Evolutionary conservation across 768 basidiomycete genomes (phyloP).

Genomic region (Neoboletus brunneissimus): DNA sequence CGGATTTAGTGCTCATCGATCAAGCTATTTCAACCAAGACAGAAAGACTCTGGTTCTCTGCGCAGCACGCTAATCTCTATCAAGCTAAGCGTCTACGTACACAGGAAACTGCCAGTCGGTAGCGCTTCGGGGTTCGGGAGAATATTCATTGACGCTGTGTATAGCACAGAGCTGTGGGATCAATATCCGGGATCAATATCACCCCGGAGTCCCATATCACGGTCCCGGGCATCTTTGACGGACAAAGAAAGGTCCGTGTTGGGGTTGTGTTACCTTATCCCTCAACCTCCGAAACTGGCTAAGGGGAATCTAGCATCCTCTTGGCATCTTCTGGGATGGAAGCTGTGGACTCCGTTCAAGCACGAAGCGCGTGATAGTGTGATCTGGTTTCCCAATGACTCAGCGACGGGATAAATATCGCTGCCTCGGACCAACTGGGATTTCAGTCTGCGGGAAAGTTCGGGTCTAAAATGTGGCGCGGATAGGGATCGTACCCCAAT

Average conservation of each 20-base stretch:
- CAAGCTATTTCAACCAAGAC: conserved; percentile 33
- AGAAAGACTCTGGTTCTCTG: conserved; percentile 37
- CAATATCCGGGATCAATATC: conserved; percentile 25
- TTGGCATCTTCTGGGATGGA: conserved; percentile 23
- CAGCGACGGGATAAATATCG: conserved; percentile 13
- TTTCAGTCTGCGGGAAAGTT: conserved; percentile 12
- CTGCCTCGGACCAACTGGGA: conserved; percentile 33
- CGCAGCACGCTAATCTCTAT: conserved; percentile 35
- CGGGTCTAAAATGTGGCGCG: background rate
- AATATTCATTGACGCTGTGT: background rate
- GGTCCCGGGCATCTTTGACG: conserved; percentile 8
- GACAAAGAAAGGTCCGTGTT: conserved; percentile 18
- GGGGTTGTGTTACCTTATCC: conserved; percentile 31
- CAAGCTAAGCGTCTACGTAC: conserved; percentile 27
- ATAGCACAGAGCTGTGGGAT: conserved; percentile 35
- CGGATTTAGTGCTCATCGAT: conserved; percentile 37
- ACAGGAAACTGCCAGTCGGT: background rate
- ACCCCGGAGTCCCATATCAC: conserved; percentile 6
- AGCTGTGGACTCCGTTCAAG: conserved; percentile 28
- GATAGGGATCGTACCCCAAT: conserved; percentile 14
- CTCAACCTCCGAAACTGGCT: conserved; percentile 35
- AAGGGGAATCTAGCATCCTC: conserved; percentile 33
- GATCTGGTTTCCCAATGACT: conserved; percentile 17
- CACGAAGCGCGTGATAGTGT: conserved; percentile 29
- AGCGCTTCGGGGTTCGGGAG: conserved; percentile 26